Base-by-base conservation (phyloP, 306 rosid species). In the Benincasa hispida region DNA sequence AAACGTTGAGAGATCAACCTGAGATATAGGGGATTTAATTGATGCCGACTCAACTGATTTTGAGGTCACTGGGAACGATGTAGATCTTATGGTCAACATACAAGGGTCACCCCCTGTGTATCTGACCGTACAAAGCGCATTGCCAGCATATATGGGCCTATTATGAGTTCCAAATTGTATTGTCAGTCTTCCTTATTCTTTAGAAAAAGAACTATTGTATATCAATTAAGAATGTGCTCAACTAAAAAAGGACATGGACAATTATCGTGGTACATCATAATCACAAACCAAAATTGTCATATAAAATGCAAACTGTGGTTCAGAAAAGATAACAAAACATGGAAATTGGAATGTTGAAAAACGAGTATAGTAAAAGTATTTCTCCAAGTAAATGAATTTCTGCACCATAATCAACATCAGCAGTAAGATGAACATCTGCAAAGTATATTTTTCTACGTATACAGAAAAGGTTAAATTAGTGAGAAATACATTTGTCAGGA, bases 91-190 rank as follows among this genome's bases (percentile, higher is more conserved):
- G 19, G 96, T 91, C 85, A 93, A 79, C 84, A 93, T 67, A 82
- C 98, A 93, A 77, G 98, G 98, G 80, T 79, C 88, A 82, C 83
- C 80, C 74, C 97, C 97, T 12, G 87, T 83, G 74, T 93, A 91
- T 80, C 85, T 86, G 75, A 91, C 92, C 0, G 91, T 91, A 82
- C 87, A 88, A 79, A 91, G 94, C 19, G 98, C 97, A 85, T 93
- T 93, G 63, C 98, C 98, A 57, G 98, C 98, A 84, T 91, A 93
- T 84, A 88, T 91, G 53, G 98, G 98, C 93, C 98, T 93, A 92
- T 67, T 74, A 80, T 51, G 79, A 83, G 78, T 78, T 77, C 24
- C 63, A 50, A 54, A 76, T 76, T 27, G 65, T 61, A 67, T 54
- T 56, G 50, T 74, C 85, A 67, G 47, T 34, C 42, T 15, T 30